A percentile compares a stretch with the other conserved stretches of the same genome.
Evolutionary conservation across 2,329 filamentous ascomycete genomes (phyloP).

Genomic region (Claviceps fusiformis): DNA sequence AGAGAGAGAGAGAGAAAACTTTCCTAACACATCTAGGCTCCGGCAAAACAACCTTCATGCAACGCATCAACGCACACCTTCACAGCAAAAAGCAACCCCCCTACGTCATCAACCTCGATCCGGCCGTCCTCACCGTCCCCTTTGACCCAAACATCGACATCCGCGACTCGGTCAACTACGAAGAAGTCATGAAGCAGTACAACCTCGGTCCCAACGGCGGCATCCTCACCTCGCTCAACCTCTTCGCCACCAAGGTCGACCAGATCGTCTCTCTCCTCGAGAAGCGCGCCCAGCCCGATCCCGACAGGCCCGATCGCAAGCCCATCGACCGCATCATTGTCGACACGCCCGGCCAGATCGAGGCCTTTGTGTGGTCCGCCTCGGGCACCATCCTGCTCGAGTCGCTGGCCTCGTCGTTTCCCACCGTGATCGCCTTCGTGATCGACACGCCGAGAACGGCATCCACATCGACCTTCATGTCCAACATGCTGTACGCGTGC

Average conservation of each 20-base stretch:
- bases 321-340: slow-evolving; percentile 75
- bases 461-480: slow-evolving; percentile 96
- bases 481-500: slow-evolving; percentile 98
- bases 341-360: slow-evolving; percentile 94
- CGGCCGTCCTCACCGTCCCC: slow-evolving; percentile 81
- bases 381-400: slow-evolving; percentile 89
- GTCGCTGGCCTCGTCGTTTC: slow-evolving; percentile 83
- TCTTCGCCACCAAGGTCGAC: slow-evolving; percentile 96
- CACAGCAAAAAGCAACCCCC: slow-evolving; percentile 69
- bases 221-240: slow-evolving; percentile 86
- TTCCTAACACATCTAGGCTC: slow-evolving; percentile 43
- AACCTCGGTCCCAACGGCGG: slow-evolving; percentile 95
- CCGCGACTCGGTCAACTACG: slow-evolving; percentile 96
- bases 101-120: slow-evolving; percentile 95
- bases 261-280: slow-evolving; percentile 83
- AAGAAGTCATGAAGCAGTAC: slow-evolving; percentile 99
- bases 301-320: slow-evolving; percentile 44
- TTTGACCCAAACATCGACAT: slow-evolving; percentile 99
- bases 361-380: slow-evolving; percentile 97
- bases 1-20: not conserved
- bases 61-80: slow-evolving; percentile 87
- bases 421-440: slow-evolving; percentile 92
- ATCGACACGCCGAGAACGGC: slow-evolving; percentile 92
- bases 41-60: slow-evolving; percentile 99
- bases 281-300: slow-evolving; percentile 61